Evolutionary conservation across 805 yeast species (phyloP), one percentile per base, ranked within the genome.

Genomic region (Starmerella kuoi): DNA sequence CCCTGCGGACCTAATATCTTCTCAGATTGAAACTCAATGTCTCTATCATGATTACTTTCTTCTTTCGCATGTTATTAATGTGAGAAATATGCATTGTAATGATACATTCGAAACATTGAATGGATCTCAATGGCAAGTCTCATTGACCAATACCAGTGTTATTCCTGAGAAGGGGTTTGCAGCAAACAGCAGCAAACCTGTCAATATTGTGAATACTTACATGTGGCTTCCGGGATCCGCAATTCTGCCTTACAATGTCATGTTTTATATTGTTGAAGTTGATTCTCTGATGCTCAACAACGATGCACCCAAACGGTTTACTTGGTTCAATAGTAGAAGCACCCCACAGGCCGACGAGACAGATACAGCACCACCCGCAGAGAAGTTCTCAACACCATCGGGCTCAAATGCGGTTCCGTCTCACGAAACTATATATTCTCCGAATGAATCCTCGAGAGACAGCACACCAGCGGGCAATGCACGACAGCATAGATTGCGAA

Each of bases 21-120:
- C 30, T 9, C n/a, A 41, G 5, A 20, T 51, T 6, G 39, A 39
- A 19, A 27, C 40, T 21, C 47, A 47, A 9, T 30, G 34, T 24
- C 39, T 54, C 9, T 42, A 41, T 20, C 42, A 38, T 14, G 56
- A 54, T 31, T 18, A 32, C 15, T 52, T 40, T 32, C 26, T 54
- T 31, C 47, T 54, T 5, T 44, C 57, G 17, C 57, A 54, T 30
- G 46, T 51, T 7, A 21, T 41, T 2, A 32, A 30, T 8, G 35
- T 34, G n/a, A 2, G 5, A 15, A 15, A 32, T 22, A 25, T 18
- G 41, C 11, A 19, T 12, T 23, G 35, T 11, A 23, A 23, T 19
- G 35, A 27, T 18, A n/a, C 37, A 11, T 30, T 46, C 4, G 11
- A 21, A n/a, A 19, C 41, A 11, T 4, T 44, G 15, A 43, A 43